These are phyloP conservation scores for Avena sativa DNA, from an alignment of 176 grass and related monocot species.

Conservation along the genomic window DNA sequence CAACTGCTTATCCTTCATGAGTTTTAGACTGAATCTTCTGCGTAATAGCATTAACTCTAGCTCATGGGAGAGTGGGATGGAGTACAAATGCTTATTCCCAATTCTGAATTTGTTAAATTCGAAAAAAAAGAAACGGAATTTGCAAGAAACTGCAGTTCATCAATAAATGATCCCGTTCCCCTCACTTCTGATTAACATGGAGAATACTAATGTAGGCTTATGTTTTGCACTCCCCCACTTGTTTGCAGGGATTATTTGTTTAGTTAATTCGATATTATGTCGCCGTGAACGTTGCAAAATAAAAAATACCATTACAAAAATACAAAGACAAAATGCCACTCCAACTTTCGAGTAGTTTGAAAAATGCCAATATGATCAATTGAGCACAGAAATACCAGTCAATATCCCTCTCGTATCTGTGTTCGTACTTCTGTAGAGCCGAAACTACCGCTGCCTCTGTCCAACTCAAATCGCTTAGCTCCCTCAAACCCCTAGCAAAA, in stretches of 20 bases:
- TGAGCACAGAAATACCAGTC: too few species aligned
- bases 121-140: too few species aligned
- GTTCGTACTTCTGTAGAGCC: too few species aligned
- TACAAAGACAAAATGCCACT: not conserved
- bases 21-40: conserved; percentile 2
- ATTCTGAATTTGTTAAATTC: conserved; percentile 18
- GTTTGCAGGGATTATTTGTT: not conserved
- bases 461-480: too few species aligned
- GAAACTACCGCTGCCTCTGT: too few species aligned
- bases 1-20: not conserved
- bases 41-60: not conserved
- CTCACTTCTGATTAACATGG: not conserved
- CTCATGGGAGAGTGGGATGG: not conserved
- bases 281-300: not conserved
- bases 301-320: not conserved
- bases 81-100: not conserved
- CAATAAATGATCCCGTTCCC: not conserved
- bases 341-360: not conserved
- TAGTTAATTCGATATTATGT: not conserved
- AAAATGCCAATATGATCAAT: not conserved
- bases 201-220: not conserved
- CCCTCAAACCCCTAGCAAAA: too few species aligned
- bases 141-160: not conserved
- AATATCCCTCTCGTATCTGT: too few species aligned
- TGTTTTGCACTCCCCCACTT: not conserved